Percentiles rank a stretch among this genome's conserved stretches.
These are phyloP conservation scores for Gloeopeniophorella convolvens DNA, from an alignment of 768 basidiomycete species.

Conservation along the genomic window DNA sequence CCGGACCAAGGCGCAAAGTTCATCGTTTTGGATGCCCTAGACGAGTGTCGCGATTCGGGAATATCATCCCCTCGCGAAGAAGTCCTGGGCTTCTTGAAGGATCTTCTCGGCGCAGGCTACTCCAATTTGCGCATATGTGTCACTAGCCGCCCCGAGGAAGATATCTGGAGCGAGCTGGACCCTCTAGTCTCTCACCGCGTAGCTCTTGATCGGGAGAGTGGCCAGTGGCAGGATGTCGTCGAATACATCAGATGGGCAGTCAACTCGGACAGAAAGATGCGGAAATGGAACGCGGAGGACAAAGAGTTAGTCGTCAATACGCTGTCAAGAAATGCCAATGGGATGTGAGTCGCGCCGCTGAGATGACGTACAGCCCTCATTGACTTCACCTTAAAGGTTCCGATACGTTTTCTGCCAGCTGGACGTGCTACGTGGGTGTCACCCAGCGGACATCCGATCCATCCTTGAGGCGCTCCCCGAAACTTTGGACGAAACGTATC, in stretches of 20 bases:
- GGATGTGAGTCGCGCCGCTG: background rate
- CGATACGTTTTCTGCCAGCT: conserved; percentile 1
- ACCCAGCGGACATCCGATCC: background rate
- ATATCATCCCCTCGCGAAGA: background rate
- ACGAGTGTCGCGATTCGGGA: background rate
- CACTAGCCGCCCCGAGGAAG: background rate
- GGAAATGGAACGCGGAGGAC: too few species aligned
- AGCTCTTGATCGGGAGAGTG: too few species aligned
- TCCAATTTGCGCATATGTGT: background rate
- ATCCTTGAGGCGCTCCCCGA: background rate
- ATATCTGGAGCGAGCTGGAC: too few species aligned
- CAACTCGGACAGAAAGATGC: too few species aligned
- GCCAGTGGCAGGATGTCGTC: background rate
- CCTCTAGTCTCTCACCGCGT: too few species aligned
- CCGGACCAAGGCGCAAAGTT: background rate
- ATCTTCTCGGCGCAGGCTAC: too few species aligned
- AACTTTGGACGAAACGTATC: conserved; percentile 6
- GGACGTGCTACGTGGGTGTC: background rate
- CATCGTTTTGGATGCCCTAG: background rate
- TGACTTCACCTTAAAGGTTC: background rate
- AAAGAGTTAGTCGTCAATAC: too few species aligned
- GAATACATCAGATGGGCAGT: too few species aligned
- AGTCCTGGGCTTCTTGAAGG: background rate
- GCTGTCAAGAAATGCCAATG: too few species aligned
- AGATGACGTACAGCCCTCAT: background rate